Conservation (phyloP, 1,284 basidiomycete genomes). For the Trichosporon ovoides region DNA sequence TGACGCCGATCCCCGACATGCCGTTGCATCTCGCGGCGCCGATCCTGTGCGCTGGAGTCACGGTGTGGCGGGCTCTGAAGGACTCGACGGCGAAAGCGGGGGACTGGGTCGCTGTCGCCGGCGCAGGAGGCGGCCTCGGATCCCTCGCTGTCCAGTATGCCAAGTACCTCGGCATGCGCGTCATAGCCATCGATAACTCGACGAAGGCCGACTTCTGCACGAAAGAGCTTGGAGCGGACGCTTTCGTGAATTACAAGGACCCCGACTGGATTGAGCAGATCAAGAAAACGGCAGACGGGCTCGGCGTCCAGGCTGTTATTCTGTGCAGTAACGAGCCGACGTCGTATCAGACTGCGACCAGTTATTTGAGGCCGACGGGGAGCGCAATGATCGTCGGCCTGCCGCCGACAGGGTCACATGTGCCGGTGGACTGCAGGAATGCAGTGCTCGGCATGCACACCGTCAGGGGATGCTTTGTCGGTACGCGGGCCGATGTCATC, state of each 20-base stretch:
- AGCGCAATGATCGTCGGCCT: conserved; percentile 68
- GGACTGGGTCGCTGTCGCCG: conserved; percentile 69
- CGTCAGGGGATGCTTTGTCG: conserved; percentile 70
- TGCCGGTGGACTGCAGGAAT: conserved; percentile 58
- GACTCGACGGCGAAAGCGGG: conserved; percentile 61
- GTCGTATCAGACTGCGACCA: conserved; percentile 59
- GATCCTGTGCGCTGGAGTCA: conserved; percentile 65
- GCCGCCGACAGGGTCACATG: conserved; percentile 56
- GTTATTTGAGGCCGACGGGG: conserved; percentile 61
- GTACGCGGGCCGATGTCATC: conserved; percentile 61
- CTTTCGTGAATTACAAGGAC: conserved; percentile 70
- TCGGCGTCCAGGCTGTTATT: conserved; percentile 67
- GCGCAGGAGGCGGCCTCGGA: conserved; percentile 50
- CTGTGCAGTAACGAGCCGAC: conserved; percentile 52
- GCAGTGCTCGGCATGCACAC: conserved; percentile 65
- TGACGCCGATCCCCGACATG: conserved; percentile 71
- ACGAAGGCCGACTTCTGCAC: conserved; percentile 64
- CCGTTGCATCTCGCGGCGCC: conserved; percentile 69
- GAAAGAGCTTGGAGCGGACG: conserved; percentile 64
- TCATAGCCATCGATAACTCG: conserved; percentile 68
- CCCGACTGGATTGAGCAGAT: background rate
- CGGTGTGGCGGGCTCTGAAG: conserved; percentile 69
- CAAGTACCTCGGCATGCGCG: conserved; percentile 64
- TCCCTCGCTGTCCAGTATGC: conserved; percentile 67
- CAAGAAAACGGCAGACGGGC: conserved; percentile 58